Evolutionary conservation across 306 rosid species (phyloP), one percentile per base, ranked within the genome.

Genomic region (Hylodesmum podocarpum): DNA sequence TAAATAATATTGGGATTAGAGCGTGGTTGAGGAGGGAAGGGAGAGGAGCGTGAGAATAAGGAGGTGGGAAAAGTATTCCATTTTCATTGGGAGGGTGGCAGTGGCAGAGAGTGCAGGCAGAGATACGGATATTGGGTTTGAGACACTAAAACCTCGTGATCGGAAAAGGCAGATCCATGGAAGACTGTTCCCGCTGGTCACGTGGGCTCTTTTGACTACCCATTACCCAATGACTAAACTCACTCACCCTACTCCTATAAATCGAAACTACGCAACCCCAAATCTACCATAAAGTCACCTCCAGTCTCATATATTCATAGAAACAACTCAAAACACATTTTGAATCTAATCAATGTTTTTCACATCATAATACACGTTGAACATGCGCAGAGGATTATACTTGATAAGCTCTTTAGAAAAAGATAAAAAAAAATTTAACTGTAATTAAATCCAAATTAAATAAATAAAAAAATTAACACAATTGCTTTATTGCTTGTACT

Each of bases 111-210:
- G 85, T 83, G 88, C n/a, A 88, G 95, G 90, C 89, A 89, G 89
- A 80, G 10, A 47, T 47, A 47, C 22, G 53, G 53, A 47, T 73
- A 69, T 84, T 81, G 87, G 85, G 75, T 83, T 75, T 84, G 83
- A 65, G 80, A 62, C 85, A 62, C 75, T 46, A 78, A 83, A 39
- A 78, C 98, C 98, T 90, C 98, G 98, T 93, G 98, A 93, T 93
- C 98, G 97, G 98, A 85, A 96, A 88, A 88, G 88, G 88, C 95
- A 89, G 91, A 90, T 93, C 94, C 91, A 85, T 91, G 84, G 97
- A 58, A 58, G 96, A 93, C 98, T 93, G 98, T 89, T 91, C 98
- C 96, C 88, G 24, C 82, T 79, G 12, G 91, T 93, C 98, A 91
- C 98, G 98, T 93, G 97, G 84, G 62, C 76, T 76, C 93, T 88